phyloP scores from a whole-genome alignment of 1,284 basidiomycete species.

The Apiotrichum montevideense region DNA sequence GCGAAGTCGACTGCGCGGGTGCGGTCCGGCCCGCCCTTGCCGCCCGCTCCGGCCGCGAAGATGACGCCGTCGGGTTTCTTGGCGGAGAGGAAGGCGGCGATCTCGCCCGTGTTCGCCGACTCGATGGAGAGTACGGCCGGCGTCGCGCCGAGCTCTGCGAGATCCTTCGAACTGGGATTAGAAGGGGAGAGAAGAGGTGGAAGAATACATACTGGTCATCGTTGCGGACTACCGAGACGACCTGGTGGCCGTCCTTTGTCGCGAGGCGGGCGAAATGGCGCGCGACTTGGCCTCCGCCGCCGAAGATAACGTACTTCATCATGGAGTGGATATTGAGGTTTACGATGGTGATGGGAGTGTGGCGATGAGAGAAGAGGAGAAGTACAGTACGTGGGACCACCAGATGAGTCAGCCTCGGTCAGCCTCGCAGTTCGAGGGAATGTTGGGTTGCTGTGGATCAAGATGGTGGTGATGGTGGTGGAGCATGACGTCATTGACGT shows the following conservation, averaged over 20 bases:
- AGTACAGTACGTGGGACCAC: neutral
- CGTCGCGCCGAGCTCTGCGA: slow-evolving; percentile 50
- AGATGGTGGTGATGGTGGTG: too few species aligned
- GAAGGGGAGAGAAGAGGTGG: too few species aligned
- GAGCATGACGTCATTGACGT: too few species aligned
- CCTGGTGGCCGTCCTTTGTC: slow-evolving; percentile 44
- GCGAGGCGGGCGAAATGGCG: slow-evolving; percentile 55
- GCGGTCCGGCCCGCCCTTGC: slow-evolving; percentile 58
- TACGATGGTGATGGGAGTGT: neutral
- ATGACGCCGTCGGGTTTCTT: slow-evolving; percentile 55
- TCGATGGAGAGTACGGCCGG: slow-evolving; percentile 61
- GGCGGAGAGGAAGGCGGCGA: slow-evolving; percentile 29
- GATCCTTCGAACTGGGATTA: slow-evolving; percentile 38
- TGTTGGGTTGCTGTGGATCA: too few species aligned
- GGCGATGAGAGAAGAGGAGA: neutral
- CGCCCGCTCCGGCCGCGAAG: slow-evolving; percentile 64
- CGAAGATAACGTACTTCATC: slow-evolving; percentile 38
- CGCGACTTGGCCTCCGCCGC: slow-evolving; percentile 50
- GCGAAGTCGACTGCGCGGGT: slow-evolving; percentile 64
- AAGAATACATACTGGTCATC: slow-evolving; percentile 34
- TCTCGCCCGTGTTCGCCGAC: neutral
- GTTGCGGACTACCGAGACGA: slow-evolving; percentile 58
- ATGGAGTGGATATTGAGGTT: neutral
- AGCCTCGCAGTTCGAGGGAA: too few species aligned
- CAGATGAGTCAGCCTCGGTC: too few species aligned